Base-by-base conservation (phyloP, 1,284 basidiomycete species). In the Marasmius tenuissimus region DNA sequence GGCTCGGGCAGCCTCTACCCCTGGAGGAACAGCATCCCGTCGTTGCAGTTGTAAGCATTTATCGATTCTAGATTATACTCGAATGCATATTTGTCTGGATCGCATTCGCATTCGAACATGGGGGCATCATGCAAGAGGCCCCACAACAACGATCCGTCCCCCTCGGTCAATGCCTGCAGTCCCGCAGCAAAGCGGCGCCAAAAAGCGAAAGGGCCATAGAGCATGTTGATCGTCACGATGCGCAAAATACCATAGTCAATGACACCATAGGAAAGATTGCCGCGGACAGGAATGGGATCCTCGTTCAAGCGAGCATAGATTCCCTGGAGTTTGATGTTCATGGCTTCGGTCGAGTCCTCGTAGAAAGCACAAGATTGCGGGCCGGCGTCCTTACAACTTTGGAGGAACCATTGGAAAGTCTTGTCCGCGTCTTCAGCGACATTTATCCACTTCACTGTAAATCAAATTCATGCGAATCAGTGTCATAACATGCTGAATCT, bases 321-420 rank as follows among this genome's bases (percentile, higher is more conserved):
- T 1, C 20, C 37, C 2, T 64, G 51, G 5, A 67, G 52, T 10
- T 62, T 65, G 0, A 42, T 56, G 18, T 37, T 12, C 11, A 69
- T 61, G 10, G 58, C 48, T 14, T 37, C 58, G 11, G 63, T n/a
- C 40, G 61, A 60, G 11, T 64, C 55, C 11, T 61, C 56, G 58
- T 62, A 66, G 58, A 68, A 66, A 0, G 66, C 48, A 33, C 68
- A 69, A n/a, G 37, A 47, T 0, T 22, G 4, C 8, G 68, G 66
- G 1, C 68, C 68, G 1, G 67, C 68, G 1, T 51, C 61, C 12
- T 59, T 53, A 22, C 68, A 69, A 10, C 55, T 61, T 18, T 65
- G 40, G 33, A 63, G 48, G 49, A 69, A 68, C 2, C 56, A 33
- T 27, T 59, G 47, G 37, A 65, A 60, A 1, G 22, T 40, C 6